Conservation (phyloP, 371 early-diverging fungal genomes). For the Lichtheimia corymbifera region DNA sequence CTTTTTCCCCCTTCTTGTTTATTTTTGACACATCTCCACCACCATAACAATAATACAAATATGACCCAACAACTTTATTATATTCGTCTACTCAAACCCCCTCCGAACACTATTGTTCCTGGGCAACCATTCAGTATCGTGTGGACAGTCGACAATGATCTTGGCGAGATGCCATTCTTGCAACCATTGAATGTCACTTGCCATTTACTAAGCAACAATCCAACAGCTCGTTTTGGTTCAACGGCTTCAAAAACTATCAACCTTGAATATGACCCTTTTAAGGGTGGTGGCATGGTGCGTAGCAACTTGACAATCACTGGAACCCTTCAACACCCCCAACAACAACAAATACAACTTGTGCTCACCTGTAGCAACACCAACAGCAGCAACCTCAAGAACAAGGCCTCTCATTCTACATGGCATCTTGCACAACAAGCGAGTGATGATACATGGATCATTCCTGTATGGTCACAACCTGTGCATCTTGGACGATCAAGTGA, state of each 20-base stretch:
- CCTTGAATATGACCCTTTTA: conserved; percentile 30
- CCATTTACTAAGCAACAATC: background rate
- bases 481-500: conserved; percentile 10
- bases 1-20: background rate
- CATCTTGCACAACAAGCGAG: conserved; percentile 1
- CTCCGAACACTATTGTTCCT: conserved; percentile 24
- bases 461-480: conserved; percentile 38
- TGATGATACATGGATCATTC: conserved; percentile 32
- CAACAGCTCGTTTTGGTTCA: background rate
- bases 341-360: background rate
- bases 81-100: conserved; percentile 45
- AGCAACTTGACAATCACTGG: conserved; percentile 26
- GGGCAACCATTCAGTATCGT: conserved; percentile 44
- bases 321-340: background rate
- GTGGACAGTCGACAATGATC: conserved; percentile 50
- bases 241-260: background rate
- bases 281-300: conserved; percentile 33
- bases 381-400: too few relatives aligned
- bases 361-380: conserved; percentile 12
- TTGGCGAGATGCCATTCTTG: conserved; percentile 39
- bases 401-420: too few relatives aligned
- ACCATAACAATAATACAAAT: background rate
- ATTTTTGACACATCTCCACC: conserved; percentile 5
- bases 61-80: conserved; percentile 22
- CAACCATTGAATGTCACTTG: conserved; percentile 23